Percentiles rank a stretch among this genome's conserved stretches.
Evolutionary conservation across 108 stramenopile genomes (phyloP).

Genomic region (Skeletonema menzelii): DNA sequence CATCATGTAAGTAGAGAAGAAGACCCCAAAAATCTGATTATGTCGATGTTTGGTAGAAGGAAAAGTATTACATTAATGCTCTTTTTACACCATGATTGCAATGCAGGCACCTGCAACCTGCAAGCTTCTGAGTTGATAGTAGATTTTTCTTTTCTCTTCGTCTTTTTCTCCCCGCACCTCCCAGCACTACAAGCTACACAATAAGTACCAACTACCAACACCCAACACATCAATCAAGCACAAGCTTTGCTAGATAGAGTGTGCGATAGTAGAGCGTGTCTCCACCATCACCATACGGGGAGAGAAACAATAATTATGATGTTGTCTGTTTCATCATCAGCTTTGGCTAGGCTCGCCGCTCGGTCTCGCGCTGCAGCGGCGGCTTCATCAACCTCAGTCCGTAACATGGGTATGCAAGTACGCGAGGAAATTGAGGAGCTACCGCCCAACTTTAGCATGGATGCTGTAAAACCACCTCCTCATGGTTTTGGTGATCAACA

Average conservation of each 20-base stretch:
- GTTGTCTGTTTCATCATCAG: conserved; percentile 24
- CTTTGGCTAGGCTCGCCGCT: conserved; percentile 20
- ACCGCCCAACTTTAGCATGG: conserved; percentile 41
- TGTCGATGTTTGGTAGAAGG: neutral
- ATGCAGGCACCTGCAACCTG: no score
- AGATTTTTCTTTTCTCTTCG: no score
- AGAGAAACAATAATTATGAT: neutral
- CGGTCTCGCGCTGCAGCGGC: conserved; percentile 14
- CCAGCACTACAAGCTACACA: no score
- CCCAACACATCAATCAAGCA: neutral
- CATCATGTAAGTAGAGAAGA: conserved; percentile 20
- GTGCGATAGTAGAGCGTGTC: no score
- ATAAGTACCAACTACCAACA: no score
- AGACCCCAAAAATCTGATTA: neutral
- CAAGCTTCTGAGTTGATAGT: no score
- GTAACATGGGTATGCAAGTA: conserved; percentile 27
- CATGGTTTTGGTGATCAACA: conserved; percentile 18
- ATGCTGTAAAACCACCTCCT: conserved; percentile 29
- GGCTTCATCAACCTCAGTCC: neutral
- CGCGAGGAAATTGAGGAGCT: conserved; percentile 32
- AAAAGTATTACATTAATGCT: neutral
- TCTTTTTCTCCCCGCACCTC: no score
- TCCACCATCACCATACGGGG: neutral
- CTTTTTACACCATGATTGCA: neutral
- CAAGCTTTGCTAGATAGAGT: no score